Conservation (phyloP, 2,329 filamentous ascomycete species). For the Hypoxylon rubiginosum region DNA sequence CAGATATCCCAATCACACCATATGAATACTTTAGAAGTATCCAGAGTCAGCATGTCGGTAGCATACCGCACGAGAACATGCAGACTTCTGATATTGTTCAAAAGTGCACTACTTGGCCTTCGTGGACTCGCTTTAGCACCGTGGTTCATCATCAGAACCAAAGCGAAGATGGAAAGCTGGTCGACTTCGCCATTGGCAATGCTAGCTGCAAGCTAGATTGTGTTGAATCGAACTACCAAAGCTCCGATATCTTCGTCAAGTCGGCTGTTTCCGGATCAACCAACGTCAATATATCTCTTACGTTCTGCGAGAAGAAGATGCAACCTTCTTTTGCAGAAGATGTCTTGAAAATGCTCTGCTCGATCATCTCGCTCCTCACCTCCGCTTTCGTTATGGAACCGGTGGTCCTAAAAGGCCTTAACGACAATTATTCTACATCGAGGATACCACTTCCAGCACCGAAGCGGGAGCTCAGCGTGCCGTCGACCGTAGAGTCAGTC, state of each 20-base stretch:
- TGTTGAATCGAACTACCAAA: conserved; percentile 57
- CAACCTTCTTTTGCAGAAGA: conserved; percentile 58
- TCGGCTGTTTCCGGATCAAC: conserved; percentile 57
- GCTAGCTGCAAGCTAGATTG: conserved; percentile 61
- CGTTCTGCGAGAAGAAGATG: conserved; percentile 62
- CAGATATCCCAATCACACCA: conserved; percentile 59
- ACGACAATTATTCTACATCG: conserved; percentile 56
- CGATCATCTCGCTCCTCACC: conserved; percentile 61
- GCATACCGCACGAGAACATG: conserved; percentile 64
- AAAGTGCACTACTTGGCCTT: conserved; percentile 67
- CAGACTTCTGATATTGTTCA: conserved; percentile 66
- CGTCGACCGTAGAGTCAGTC: conserved; percentile 50
- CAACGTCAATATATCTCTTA: conserved; percentile 59
- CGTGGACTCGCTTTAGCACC: conserved; percentile 67
- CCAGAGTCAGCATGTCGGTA: conserved; percentile 63
- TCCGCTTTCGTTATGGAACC: conserved; percentile 62
- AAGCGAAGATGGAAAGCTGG: conserved; percentile 56
- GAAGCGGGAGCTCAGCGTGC: conserved; percentile 42
- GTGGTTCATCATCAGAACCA: conserved; percentile 65
- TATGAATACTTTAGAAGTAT: conserved; percentile 64
- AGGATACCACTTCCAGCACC: conserved; percentile 58
- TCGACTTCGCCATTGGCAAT: conserved; percentile 60
- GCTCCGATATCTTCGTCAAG: conserved; percentile 62
- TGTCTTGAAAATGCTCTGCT: conserved; percentile 61
- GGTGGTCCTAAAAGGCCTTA: conserved; percentile 59